Percentiles rank a stretch among this genome's conserved stretches.
These are phyloP conservation scores for Corniculantispora saksenae DNA, from an alignment of 2,329 filamentous ascomycete species.

Conservation along the genomic window DNA sequence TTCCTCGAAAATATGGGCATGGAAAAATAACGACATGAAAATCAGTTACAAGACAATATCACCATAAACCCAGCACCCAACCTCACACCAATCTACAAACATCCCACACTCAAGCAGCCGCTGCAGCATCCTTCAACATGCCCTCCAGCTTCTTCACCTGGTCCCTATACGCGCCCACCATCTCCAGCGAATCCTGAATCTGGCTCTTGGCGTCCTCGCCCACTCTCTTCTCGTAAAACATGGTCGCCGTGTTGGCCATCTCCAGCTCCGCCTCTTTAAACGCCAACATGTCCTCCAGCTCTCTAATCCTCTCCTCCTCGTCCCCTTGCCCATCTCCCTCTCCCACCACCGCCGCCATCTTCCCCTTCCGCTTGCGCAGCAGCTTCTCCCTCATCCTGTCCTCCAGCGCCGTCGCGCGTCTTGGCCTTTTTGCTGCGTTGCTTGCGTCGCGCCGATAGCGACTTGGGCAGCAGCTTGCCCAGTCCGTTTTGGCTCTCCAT, in stretches of 20 bases:
- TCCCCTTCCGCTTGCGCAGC: slow-evolving; percentile 29
- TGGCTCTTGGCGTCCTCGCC: slow-evolving; percentile 5
- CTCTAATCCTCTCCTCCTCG: slow-evolving; percentile 21
- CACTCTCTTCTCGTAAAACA: slow-evolving; percentile 24
- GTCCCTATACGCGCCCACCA: slow-evolving; percentile 19
- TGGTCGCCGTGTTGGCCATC: slow-evolving; percentile 22
- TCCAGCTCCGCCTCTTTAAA: slow-evolving; percentile 26
- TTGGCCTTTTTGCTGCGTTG: slow-evolving; percentile 43
- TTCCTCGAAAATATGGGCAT: too few species aligned
- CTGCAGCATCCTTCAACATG: slow-evolving; percentile 15
- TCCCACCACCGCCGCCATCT: slow-evolving; percentile 24
- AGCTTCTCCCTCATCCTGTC: slow-evolving; percentile 28
- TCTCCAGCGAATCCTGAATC: slow-evolving; percentile 12
- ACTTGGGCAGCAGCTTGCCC: slow-evolving; percentile 55
- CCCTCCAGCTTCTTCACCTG: slow-evolving; percentile 24
- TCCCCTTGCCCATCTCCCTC: slow-evolving; percentile 26
- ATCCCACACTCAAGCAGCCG: too few species aligned
- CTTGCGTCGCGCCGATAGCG: slow-evolving; percentile 50
- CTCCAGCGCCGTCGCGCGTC: slow-evolving; percentile 36
- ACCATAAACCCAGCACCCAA: not conserved
- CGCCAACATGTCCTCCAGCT: slow-evolving; percentile 22
- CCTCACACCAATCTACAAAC: not conserved
- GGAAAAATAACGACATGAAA: too few species aligned
- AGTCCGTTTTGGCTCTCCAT: slow-evolving; percentile 36
- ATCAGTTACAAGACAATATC: too few species aligned